Base-by-base conservation (phyloP, 2,329 filamentous ascomycete genomes). In the Paraphaeosphaeria minitans region DNA sequence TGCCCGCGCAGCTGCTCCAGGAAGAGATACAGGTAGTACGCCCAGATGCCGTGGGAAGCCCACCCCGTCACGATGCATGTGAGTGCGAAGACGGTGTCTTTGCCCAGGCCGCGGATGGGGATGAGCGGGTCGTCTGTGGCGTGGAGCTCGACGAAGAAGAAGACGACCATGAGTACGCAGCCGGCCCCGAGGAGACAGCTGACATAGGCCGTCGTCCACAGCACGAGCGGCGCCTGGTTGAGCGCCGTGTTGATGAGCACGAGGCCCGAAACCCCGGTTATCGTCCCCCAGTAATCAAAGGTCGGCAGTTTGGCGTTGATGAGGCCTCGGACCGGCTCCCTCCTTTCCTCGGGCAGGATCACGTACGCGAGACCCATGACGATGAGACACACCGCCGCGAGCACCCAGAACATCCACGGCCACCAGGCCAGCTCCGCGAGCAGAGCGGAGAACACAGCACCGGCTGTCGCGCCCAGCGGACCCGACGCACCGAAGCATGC, bases 231-330 rank as follows among this genome's bases (percentile, higher is more conserved):
- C 0, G 83, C 86, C 66, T 89, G 85, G 60, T 87, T 89, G 82
- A 85, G 88, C 0, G 87, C 84, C 63, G 89, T 85, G 70, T 88
- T 89, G 72, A 89, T 80, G n/a, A 90, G 78, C 0, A 88, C 77
- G 8, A 90, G 75, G 0, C 82, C 82, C 0, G 77, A 74, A 13
- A 89, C 79, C 0, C 87, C 87, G 13, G 77, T 75, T 2, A 78
- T 59, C 6, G 77, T 76, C 16, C 82, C 83, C 33, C 78, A 65
- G 39, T 78, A 68, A 55, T 83, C 81, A 21, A 81, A 70, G 22
- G 70, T 65, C 56, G 66, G 66, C 49, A 54, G 70, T 13, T 56
- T 24, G 6, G 1, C 35, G 12, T 19, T 42, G 33, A 29, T 19
- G 4, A 9, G 21, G 12, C 8, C 33, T 14, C 19, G 21, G 19